Evolutionary conservation across 208 protist species (phyloP), one percentile per base, ranked within the genome.

Genomic region (Trypanosoma melophagium): DNA sequence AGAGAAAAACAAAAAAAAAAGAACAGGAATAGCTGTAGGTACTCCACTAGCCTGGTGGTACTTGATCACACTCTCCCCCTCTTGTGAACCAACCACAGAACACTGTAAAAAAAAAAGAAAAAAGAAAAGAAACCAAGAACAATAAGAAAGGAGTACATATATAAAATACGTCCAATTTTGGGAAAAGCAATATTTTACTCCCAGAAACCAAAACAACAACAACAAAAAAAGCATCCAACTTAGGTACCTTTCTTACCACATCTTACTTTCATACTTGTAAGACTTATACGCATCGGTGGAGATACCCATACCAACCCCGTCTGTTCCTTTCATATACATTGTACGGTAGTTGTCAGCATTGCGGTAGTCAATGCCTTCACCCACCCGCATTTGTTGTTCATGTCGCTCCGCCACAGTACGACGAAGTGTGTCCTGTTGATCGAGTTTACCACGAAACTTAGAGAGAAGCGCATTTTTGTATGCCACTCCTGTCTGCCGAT

Each of bases 261-360:
- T 47, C 55, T 77, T 51, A 68, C 74, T 61, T 73, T 77, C 69
- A 70, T 73, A 45, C 69, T 77, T 50, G 63, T 84, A 68, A 72
- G 69, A 62, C 66, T 93, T 90, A 70, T 88, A 93, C 5, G 87
- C 76, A 60, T 93, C 87, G 0, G 87, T 76, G 3, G 84, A 83
- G 41, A 93, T 93, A 53, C 68, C 87, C 10, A 93, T 64, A 5
- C 87, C 87, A 57, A 93, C 89, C 44, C 76, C 87, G 60, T 93
- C 76, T 10, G 87, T 93, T 28, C 79, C 56, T n/a, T 77, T 59
- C 13, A 69, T 80, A 54, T 86, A 85, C 45, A 73, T 70, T 13
- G 35, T 35, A 25, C 77, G 74, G 14, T 78, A 72, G 53, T 42
- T 57, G 19, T 90, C 87, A 7, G 74, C 75, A n/a, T 86, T 69